These are phyloP conservation scores for Salix brachista DNA, from an alignment of 345 rosid species.

Conservation along the genomic window DNA sequence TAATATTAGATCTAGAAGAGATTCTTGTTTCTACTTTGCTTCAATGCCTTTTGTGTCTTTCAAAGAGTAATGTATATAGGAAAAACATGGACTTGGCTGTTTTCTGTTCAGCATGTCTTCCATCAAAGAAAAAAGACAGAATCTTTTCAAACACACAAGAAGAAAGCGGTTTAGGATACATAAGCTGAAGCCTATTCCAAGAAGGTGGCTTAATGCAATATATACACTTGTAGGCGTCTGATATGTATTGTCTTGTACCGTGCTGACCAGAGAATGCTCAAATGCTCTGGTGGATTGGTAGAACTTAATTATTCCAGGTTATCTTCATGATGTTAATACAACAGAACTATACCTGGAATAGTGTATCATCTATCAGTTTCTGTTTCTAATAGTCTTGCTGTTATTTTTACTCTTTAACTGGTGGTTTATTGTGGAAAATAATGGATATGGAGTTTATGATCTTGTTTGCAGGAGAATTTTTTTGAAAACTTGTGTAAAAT, in stretches of 20 bases:
- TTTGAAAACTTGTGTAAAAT: neutral
- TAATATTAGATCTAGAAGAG: neutral
- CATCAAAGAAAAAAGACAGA: neutral
- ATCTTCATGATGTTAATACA: neutral
- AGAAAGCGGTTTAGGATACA: neutral
- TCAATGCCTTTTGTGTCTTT: neutral
- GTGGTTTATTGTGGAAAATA: neutral
- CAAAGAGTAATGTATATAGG: neutral
- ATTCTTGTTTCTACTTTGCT: neutral
- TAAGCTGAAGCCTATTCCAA: neutral
- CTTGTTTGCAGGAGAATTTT: conserved; percentile 19
- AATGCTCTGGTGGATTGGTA: neutral
- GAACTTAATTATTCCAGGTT: neutral
- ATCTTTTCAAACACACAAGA: neutral
- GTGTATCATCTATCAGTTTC: neutral
- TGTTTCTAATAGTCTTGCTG: neutral
- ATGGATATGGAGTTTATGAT: neutral
- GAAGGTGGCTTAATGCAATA: neutral
- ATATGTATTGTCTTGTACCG: neutral
- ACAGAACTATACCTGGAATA: neutral
- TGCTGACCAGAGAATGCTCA: neutral
- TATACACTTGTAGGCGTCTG: neutral
- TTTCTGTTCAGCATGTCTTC: neutral
- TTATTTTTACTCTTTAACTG: neutral
- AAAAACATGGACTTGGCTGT: neutral